These are phyloP conservation scores for Parmales sp. DNA, from an alignment of 108 stramenopile species.

Conservation along the genomic window DNA sequence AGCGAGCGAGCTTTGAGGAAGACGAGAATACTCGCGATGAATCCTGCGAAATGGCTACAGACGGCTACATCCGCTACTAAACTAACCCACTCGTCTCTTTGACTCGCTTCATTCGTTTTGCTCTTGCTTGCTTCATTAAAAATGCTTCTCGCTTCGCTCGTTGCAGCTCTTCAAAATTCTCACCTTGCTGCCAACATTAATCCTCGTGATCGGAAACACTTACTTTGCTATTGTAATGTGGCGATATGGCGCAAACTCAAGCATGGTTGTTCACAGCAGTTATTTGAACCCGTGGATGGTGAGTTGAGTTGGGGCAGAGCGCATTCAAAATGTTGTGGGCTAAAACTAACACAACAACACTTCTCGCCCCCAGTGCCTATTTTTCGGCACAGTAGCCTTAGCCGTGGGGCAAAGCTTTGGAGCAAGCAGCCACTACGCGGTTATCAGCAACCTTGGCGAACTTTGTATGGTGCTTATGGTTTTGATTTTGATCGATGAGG, in stretches of 20 bases:
- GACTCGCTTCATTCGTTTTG: too few species aligned
- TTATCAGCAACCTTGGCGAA: slow-evolving; percentile 32
- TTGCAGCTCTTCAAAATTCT: slow-evolving; percentile 34
- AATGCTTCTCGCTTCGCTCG: too few species aligned
- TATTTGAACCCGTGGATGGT: slow-evolving; percentile 39
- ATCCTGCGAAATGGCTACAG: too few species aligned
- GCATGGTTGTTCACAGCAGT: slow-evolving; percentile 40
- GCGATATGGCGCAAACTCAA: slow-evolving; percentile 33
- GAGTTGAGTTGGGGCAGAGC: too few species aligned
- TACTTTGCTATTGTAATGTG: slow-evolving; percentile 37
- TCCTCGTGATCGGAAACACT: slow-evolving; percentile 22
- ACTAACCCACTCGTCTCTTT: too few species aligned
- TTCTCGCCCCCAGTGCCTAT: too few species aligned
- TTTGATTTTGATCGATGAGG: slow-evolving; percentile 32
- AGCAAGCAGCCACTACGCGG: slow-evolving; percentile 13
- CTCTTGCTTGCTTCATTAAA: too few species aligned
- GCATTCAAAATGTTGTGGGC: not conserved
- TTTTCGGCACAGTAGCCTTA: slow-evolving; percentile 29
- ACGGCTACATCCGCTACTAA: too few species aligned
- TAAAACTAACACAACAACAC: not conserved
- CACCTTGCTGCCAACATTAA: slow-evolving; percentile 32
- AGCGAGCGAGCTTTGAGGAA: not conserved
- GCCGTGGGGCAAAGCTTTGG: slow-evolving; percentile 30
- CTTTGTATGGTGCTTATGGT: slow-evolving; percentile 30
- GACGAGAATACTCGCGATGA: not conserved